Evolutionary conservation across 768 basidiomycete species (phyloP).

Genomic region (Lanmaoa pseudosensibilis): DNA sequence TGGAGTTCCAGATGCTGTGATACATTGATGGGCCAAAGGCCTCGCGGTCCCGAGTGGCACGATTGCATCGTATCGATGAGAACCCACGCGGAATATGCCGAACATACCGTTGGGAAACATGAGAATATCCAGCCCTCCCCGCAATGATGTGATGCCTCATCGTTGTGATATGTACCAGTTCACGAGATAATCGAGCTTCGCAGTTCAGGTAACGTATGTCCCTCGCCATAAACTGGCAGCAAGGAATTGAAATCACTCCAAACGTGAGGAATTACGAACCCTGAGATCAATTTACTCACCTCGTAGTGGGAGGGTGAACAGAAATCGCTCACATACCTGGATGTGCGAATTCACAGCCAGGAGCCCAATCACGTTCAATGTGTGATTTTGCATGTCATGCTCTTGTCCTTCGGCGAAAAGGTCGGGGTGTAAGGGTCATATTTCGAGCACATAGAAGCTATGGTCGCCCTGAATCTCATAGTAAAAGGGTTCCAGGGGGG

Average conservation of each 20-base stretch:
- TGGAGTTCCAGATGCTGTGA: too few species aligned
- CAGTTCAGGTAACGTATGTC: neutral
- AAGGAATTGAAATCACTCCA: neutral
- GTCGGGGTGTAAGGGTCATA: neutral
- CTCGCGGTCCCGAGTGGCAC: too few species aligned
- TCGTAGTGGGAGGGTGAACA: neutral
- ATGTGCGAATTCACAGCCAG: neutral
- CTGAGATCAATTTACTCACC: neutral
- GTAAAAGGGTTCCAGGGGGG: slow-evolving; percentile 8
- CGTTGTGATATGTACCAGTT: neutral
- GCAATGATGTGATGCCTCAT: neutral
- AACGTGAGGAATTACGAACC: neutral
- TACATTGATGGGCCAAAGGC: too few species aligned
- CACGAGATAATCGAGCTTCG: neutral
- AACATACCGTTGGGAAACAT: too few species aligned
- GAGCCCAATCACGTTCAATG: neutral
- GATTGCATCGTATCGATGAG: neutral
- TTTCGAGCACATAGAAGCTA: neutral
- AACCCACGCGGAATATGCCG: neutral
- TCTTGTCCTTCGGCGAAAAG: neutral
- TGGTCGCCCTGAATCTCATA: neutral
- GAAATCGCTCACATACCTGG: neutral
- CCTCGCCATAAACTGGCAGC: neutral
- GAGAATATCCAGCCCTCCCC: too few species aligned
- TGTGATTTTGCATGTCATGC: neutral